Percentiles rank a stretch among this genome's conserved stretches.
Conservation (phyloP, 306 rosid species). For the Gastrolobium villosum region DNA sequence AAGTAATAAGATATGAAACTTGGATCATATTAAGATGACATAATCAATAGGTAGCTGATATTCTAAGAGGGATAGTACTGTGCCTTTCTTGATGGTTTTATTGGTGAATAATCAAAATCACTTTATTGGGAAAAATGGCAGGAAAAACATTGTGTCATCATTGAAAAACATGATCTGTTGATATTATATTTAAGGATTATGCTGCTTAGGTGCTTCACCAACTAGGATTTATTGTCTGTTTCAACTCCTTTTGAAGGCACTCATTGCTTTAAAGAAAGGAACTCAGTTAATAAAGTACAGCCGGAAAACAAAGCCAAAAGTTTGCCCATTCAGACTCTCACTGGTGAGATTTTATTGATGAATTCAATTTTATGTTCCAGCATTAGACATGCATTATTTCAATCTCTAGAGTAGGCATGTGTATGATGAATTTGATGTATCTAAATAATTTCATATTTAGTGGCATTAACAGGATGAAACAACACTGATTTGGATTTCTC, state of each 20-base stretch:
- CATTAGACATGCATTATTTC: not conserved
- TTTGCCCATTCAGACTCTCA: constrained; percentile 83
- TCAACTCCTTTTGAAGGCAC: constrained; percentile 65
- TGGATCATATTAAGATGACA: constrained; percentile 9
- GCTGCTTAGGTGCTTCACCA: constrained; percentile 18
- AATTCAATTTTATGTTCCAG: not conserved
- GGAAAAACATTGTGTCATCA: not conserved
- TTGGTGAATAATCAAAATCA: constrained; percentile 2
- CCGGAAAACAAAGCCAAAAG: constrained; percentile 80
- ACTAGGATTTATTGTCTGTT: constrained; percentile 34
- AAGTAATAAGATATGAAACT: not conserved
- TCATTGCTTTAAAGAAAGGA: constrained; percentile 75
- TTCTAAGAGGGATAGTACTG: not conserved
- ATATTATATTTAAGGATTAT: constrained; percentile 30
- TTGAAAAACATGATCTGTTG: constrained; percentile 18
- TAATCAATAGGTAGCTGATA: constrained; percentile 6
- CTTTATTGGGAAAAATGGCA: not conserved
- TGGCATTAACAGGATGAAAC: constrained; percentile 81
- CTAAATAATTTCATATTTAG: constrained; percentile 60
- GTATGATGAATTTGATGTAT: constrained; percentile 42
- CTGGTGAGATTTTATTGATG: constrained; percentile 58
- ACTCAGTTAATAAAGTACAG: constrained; percentile 76
- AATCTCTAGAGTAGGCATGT: constrained; percentile 22
- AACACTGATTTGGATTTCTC: constrained; percentile 80
- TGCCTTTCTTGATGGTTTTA: not conserved